A percentile compares a stretch with the other conserved stretches of the same genome.
phyloP scores from a whole-genome alignment of 495 filamentous ascomycete genomes.

The Recurvomyces mirabilis region DNA sequence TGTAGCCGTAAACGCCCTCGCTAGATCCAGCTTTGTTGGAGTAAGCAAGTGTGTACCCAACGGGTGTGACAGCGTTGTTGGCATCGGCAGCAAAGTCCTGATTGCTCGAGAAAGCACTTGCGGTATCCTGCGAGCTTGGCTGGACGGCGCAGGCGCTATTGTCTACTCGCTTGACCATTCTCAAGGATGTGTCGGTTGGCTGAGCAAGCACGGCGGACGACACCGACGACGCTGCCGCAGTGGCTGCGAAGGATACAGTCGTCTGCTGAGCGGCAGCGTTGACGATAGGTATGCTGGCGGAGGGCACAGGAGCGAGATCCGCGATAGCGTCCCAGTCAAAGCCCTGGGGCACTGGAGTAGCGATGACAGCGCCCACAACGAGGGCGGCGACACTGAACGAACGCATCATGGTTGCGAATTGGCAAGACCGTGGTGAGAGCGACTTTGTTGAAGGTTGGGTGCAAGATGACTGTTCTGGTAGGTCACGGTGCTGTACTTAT shows the following conservation, averaged over 20 bases:
- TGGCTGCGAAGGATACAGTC: not conserved
- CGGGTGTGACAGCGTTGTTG: slow-evolving; percentile 27
- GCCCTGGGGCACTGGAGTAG: slow-evolving; percentile 2
- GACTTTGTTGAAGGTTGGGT: too few species aligned
- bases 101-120: not conserved
- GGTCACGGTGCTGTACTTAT: too few species aligned
- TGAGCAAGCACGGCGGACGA: not conserved
- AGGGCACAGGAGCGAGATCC: not conserved
- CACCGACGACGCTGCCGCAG: slow-evolving; percentile 1
- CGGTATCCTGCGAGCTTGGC: not conserved
- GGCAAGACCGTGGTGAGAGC: too few species aligned
- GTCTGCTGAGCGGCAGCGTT: slow-evolving; percentile 5
- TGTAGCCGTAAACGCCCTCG: slow-evolving; percentile 28
- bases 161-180: not conserved
- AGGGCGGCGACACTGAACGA: not conserved
- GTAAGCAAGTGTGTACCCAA: slow-evolving; percentile 33
- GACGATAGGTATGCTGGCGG: slow-evolving; percentile 2
- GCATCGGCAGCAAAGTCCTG: not conserved
- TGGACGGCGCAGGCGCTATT: not conserved
- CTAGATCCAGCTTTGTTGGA: slow-evolving; percentile 28
- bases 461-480: too few species aligned
- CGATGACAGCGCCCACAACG: not conserved
- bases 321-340: slow-evolving; percentile 7
- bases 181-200: not conserved
- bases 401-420: slow-evolving; percentile 13